A percentile compares a stretch with the other conserved stretches of the same genome.
Conservation (phyloP, 163 green algal species). For the Trebouxia gelatinosa region DNA sequence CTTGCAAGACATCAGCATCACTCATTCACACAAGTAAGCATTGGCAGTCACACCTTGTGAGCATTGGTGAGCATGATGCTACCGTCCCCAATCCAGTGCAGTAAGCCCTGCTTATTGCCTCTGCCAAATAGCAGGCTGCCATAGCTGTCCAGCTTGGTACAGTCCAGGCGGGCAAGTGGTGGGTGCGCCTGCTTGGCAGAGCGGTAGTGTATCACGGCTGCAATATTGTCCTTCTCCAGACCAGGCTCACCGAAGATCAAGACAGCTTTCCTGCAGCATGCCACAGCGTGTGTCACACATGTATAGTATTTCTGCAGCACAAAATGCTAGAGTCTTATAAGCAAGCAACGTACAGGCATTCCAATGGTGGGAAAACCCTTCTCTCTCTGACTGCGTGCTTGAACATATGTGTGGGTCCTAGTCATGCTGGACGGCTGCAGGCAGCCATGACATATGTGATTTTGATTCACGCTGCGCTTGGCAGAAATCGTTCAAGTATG, state of each 20-base stretch:
- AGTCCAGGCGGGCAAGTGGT: constrained; percentile 52
- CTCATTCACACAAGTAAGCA: too few species aligned
- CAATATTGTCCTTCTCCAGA: constrained; percentile 71
- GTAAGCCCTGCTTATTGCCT: constrained; percentile 57
- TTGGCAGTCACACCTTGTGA: constrained; percentile 51
- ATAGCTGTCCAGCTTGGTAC: constrained; percentile 31
- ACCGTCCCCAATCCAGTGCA: constrained; percentile 51
- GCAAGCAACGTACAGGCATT: neutral
- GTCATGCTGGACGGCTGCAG: too few species aligned
- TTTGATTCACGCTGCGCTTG: too few species aligned
- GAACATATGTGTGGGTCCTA: neutral
- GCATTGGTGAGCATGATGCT: constrained; percentile 69
- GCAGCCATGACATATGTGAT: too few species aligned
- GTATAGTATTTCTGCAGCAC: neutral
- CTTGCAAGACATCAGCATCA: too few species aligned
- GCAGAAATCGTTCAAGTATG: too few species aligned
- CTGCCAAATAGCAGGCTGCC: constrained; percentile 62
- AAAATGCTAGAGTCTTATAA: neutral
- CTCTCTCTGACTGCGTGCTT: too few species aligned
- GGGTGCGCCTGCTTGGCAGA: constrained; percentile 31
- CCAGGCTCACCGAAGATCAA: constrained; percentile 76
- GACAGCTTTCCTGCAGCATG: constrained; percentile 47
- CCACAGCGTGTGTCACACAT: neutral
- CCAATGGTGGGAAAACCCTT: too few species aligned
- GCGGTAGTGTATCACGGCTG: constrained; percentile 73